phyloP scores from a whole-genome alignment of 495 filamentous ascomycete genomes.

The Alectoria sarmentosa region DNA sequence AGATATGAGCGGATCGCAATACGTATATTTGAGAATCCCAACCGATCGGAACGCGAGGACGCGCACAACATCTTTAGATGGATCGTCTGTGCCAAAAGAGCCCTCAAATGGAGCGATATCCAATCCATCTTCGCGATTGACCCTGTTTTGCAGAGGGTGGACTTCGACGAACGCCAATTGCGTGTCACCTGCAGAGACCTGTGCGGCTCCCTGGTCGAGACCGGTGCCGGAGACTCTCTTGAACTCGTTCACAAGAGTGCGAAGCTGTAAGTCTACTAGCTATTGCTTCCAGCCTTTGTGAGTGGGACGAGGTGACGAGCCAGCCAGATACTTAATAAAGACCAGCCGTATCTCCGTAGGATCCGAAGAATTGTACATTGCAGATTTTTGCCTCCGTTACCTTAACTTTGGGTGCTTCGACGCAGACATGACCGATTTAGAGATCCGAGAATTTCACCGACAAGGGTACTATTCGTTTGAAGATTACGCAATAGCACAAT shows the following conservation, averaged over 20 bases:
- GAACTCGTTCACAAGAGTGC: neutral
- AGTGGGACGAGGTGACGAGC: neutral
- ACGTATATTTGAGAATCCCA: neutral
- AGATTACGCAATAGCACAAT: conserved; percentile 10
- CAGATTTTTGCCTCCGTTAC: neutral
- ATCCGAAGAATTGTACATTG: neutral
- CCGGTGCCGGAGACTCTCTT: neutral
- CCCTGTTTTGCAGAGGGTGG: neutral
- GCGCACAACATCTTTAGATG: conserved; percentile 7
- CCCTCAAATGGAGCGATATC: conserved; percentile 8
- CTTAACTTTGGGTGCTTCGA: neutral
- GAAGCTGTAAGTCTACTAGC: neutral
- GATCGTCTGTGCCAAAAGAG: conserved; percentile 8
- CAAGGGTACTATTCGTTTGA: conserved; percentile 3
- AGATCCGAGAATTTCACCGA: neutral
- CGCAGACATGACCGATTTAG: neutral
- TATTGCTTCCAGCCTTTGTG: neutral
- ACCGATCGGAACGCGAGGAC: neutral
- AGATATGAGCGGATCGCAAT: neutral
- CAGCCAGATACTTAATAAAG: neutral
- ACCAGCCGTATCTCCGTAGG: neutral
- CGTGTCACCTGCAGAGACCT: neutral
- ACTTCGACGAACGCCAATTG: neutral
- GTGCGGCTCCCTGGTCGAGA: neutral
- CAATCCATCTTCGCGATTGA: conserved; percentile 3